A percentile compares a stretch with the other conserved stretches of the same genome.
These are phyloP conservation scores for Brassica cretica DNA, from an alignment of 345 rosid genomes.

Conservation along the genomic window DNA sequence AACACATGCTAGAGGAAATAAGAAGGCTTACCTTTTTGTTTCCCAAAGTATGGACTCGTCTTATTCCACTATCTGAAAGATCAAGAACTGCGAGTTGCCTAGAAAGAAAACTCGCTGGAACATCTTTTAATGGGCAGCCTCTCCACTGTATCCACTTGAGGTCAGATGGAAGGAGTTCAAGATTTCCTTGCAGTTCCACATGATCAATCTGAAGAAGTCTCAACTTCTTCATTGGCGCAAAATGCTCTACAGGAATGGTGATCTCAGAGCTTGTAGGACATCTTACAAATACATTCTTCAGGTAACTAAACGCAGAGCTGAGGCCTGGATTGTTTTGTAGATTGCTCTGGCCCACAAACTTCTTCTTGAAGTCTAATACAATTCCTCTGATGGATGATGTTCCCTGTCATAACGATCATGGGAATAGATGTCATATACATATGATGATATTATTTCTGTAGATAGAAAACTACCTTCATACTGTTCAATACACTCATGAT, in stretches of 20 bases:
- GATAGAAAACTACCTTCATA: conserved; percentile 42
- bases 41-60: background rate
- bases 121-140: conserved; percentile 49
- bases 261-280: conserved; percentile 20
- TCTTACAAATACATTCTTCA: conserved; percentile 24
- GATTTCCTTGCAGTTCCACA: conserved; percentile 52
- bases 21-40: background rate
- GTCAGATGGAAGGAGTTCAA: conserved; percentile 48
- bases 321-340: conserved; percentile 3
- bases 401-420: conserved; percentile 41
- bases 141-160: conserved; percentile 77
- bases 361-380: conserved; percentile 40
- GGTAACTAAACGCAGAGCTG: conserved; percentile 15
- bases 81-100: conserved; percentile 61
- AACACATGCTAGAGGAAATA: background rate
- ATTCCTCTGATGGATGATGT: conserved; percentile 49
- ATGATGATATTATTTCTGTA: background rate
- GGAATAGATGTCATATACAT: background rate
- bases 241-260: conserved; percentile 40
- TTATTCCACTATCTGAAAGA: conserved; percentile 60
- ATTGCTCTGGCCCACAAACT: background rate
- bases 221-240: conserved; percentile 50
- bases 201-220: conserved; percentile 67
- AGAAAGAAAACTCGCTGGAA: conserved; percentile 48
- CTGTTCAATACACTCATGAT: conserved; percentile 45